Evolutionary conservation across 2,329 filamentous ascomycete species (phyloP).

Genomic region (Aspergillus novoparasiticus): DNA sequence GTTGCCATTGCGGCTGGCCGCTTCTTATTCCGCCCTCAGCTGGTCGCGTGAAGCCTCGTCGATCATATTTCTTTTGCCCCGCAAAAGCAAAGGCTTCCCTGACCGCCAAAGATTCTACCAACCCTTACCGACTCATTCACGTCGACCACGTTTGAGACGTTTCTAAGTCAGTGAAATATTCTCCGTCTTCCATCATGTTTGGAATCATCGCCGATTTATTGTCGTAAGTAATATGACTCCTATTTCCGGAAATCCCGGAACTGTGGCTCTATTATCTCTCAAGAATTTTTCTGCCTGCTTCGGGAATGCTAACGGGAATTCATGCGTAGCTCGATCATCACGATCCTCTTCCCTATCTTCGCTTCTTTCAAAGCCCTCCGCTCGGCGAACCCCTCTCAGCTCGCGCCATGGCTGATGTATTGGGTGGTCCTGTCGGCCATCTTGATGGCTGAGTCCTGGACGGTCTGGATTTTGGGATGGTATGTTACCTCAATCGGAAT

Average conservation of each 20-base stretch:
- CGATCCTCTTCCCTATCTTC: slow-evolving; percentile 92
- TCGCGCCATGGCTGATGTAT: slow-evolving; percentile 99
- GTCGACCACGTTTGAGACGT: not conserved
- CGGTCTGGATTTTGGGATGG: slow-evolving; percentile 84
- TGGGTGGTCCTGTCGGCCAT: slow-evolving; percentile 89
- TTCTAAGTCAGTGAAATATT: not conserved
- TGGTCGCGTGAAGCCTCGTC: slow-evolving; percentile 22
- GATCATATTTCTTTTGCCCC: slow-evolving; percentile 21
- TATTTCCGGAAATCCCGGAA: not conserved
- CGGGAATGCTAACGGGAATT: slow-evolving; percentile 17
- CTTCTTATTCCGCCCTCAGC: slow-evolving; percentile 5
- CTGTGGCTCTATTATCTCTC: slow-evolving; percentile 1
- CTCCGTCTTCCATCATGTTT: slow-evolving; percentile 60
- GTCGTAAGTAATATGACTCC: slow-evolving; percentile 60
- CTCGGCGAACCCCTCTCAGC: slow-evolving; percentile 81
- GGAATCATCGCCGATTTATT: slow-evolving; percentile 75
- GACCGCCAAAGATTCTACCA: slow-evolving; percentile 1
- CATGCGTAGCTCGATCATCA: slow-evolving; percentile 70
- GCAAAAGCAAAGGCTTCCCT: slow-evolving; percentile 11
- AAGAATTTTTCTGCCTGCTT: not conserved
- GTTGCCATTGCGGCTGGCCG: slow-evolving; percentile 18
- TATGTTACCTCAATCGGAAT: slow-evolving; percentile 35
- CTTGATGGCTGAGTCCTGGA: slow-evolving; percentile 82
- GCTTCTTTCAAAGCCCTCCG: slow-evolving; percentile 98
- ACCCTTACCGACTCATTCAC: not conserved